These are phyloP conservation scores for Vachellia pachyceras DNA, from an alignment of 306 rosid species.

Conservation along the genomic window DNA sequence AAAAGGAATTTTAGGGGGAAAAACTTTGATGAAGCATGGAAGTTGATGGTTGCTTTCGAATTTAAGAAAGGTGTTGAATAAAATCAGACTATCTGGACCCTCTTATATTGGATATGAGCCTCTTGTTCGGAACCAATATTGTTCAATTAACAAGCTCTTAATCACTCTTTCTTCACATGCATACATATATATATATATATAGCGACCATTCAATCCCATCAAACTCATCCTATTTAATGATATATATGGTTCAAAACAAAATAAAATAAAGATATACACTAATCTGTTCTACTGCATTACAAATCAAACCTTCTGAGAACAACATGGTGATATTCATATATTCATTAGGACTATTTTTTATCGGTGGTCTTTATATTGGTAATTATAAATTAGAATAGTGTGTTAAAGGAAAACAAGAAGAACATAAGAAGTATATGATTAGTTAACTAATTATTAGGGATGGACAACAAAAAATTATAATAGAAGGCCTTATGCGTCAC, in stretches of 20 bases:
- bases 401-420: background rate
- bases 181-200: background rate
- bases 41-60: constrained; percentile 7
- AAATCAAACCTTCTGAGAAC: background rate
- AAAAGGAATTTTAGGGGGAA: too few relatives aligned
- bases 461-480: too few relatives aligned
- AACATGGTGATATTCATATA: background rate
- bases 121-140: background rate
- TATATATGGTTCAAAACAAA: background rate
- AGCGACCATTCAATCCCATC: background rate
- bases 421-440: background rate
- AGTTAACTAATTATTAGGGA: too few relatives aligned
- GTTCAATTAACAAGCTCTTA: background rate
- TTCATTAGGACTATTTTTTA: too few relatives aligned
- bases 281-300: background rate
- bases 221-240: background rate
- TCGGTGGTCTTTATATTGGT: too few relatives aligned
- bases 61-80: background rate
- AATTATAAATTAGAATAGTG: too few relatives aligned
- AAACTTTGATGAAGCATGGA: background rate
- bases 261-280: background rate
- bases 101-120: background rate
- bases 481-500: too few relatives aligned
- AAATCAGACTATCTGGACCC: background rate
- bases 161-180: background rate